Base-by-base conservation (phyloP, 2,329 filamentous ascomycete genomes). In the Aspergillus chevalieri region DNA sequence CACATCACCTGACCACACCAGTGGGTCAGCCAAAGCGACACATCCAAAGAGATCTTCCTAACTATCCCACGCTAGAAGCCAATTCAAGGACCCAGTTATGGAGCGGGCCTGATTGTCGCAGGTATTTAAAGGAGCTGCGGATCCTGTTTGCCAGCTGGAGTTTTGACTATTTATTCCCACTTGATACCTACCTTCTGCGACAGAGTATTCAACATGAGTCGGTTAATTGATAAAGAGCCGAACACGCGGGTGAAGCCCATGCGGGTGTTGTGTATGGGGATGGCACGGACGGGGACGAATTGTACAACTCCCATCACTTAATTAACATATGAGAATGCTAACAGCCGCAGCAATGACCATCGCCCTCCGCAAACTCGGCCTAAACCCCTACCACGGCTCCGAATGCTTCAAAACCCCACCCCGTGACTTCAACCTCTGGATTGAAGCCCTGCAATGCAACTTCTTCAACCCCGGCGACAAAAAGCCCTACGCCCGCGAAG, bases 341-440 rank as follows among this genome's bases (percentile, higher is more conserved):
- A 44, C 24, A 3, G 9, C 12, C 5, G 15, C 42, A 44, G 42
- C 42, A 15, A 44, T 44, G 24, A 26, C 22, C 10, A 39, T 44
- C 3, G 48, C 48, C 15, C 48, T 50, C 30, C 38, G 30, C 6
- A 43, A 50, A 22, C 44, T 50, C 3, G 48, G 48, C 21, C 42
- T 47, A 28, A 47, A 19, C 9, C 48, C 48, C 3, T 50, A 50
- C 22, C 48, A 50, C 41, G 48, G 48, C 30, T 50, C 44, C 1
- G 48, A 50, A 47, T 47, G 48, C 19, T 50, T 50, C 48, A 50
- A 47, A 4, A 47, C 33, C 17, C 48, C 48, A 8, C 48, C 48
- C 4, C 44, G 48, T 7, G 39, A 47, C 44, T 50, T 50, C 30
- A 47, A 50, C 21, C 48, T 50, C 19, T 52, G 50, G 50, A 47